Evolutionary conservation across 768 basidiomycete species (phyloP), one percentile per base, ranked within the genome.

Genomic region (Mrakia frigida): DNA sequence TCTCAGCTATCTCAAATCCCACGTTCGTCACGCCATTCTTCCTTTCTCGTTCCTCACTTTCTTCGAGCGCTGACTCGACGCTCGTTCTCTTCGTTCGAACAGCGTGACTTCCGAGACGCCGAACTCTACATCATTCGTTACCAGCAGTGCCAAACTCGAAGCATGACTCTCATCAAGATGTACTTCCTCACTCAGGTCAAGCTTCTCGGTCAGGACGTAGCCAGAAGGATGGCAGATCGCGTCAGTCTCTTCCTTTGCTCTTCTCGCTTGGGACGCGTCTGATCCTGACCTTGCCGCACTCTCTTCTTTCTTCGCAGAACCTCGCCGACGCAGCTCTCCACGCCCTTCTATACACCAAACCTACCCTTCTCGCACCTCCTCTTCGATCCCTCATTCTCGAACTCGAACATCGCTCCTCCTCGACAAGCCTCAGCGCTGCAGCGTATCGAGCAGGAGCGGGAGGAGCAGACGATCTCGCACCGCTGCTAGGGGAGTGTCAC

Each of bases 111-210:
- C 84, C 88, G 88, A 79, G 97, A 98, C 85, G 90, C 94, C 11
- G 94, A 98, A 80, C 86, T 99, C 28, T 98, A 97, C 82, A 86
- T 97, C n/a, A 87, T 99, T 41, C 90, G 97, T 33, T 98, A 95
- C 84, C 96, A 97, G 81, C 97, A 99, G 83, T 99, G 97, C 82
- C 91, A 98, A 88, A 97, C 94, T 0, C 89, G 97, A 37, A 92
- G 93, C 14, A 98, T 98, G 96, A 98, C 95, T 0, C 87, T 99
- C 61, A 93, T 98, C 85, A 96, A 92, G 84, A 95, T 98, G 89
- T 94, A 91, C 84, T 98, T 97, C 81, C 90, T 96, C 9, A 91
- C 90, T 6, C 91, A 92, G 11, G 85, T 98, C 9, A 87, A 91
- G 56, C 89, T 91, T 0, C 86, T 97, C 16, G 89, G 91, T 0